Conservation (phyloP, 306 rosid genomes). For the Vicia villosa region DNA sequence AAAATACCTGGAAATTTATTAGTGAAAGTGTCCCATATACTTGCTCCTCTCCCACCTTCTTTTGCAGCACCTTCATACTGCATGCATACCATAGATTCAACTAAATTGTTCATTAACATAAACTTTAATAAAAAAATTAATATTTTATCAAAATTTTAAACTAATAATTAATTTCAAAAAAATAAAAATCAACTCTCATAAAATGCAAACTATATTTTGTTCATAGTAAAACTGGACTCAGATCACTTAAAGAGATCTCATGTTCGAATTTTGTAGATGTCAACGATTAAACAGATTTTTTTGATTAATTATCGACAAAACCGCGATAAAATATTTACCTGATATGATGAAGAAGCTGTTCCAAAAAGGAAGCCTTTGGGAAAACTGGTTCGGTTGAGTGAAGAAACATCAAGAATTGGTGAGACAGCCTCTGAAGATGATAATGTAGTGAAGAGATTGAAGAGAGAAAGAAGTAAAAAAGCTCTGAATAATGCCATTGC, state of each 20-base stretch:
- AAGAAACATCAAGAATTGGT: constrained; percentile 35
- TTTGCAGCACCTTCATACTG: constrained; percentile 14
- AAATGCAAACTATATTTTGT: no score
- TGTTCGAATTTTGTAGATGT: no score
- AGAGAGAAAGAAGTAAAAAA: background rate
- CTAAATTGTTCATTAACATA: background rate
- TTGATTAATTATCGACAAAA: background rate
- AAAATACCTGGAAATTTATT: background rate
- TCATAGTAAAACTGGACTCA: no score
- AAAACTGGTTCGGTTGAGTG: constrained; percentile 25
- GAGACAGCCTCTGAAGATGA: background rate
- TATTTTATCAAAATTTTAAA: background rate
- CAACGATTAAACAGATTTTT: no score
- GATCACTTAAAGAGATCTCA: no score
- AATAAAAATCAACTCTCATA: no score
- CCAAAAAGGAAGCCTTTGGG: constrained; percentile 31
- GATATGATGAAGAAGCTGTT: constrained; percentile 30
- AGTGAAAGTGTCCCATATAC: background rate
- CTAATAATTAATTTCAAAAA: no score
- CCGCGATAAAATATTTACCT: background rate
- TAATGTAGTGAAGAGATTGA: background rate
- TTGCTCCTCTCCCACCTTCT: constrained; percentile 17
- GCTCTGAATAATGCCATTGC: background rate
- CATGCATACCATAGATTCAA: background rate
- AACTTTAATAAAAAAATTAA: background rate